phyloP scores from a whole-genome alignment of 306 rosid genomes.

The Prunus mongolica region DNA sequence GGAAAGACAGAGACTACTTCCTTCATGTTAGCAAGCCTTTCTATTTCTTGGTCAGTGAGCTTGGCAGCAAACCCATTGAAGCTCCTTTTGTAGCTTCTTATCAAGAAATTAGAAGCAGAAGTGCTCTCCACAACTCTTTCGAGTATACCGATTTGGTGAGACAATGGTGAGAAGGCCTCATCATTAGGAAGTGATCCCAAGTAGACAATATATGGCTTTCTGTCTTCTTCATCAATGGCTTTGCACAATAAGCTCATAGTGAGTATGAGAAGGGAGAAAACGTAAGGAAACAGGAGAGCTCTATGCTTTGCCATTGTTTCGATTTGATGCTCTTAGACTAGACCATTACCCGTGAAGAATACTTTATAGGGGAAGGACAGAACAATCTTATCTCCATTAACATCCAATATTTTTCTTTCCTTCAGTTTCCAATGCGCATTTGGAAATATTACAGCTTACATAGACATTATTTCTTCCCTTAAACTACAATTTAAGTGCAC shows the following conservation, averaged over 20 bases:
- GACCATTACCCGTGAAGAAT: neutral
- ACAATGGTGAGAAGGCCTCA: neutral
- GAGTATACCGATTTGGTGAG: neutral
- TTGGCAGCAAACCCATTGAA: slow-evolving; percentile 16
- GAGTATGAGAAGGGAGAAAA: neutral
- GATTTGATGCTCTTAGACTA: neutral
- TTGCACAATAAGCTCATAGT: neutral
- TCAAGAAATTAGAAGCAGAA: neutral
- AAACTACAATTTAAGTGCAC: too few species aligned
- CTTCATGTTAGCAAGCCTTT: slow-evolving; percentile 15
- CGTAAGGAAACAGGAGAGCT: neutral
- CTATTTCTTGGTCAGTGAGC: slow-evolving; percentile 8
- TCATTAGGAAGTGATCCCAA: neutral
- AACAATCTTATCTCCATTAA: neutral
- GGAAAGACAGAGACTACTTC: slow-evolving; percentile 39
- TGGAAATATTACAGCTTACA: neutral
- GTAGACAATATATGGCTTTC: neutral
- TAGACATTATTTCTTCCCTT: neutral
- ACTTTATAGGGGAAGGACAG: neutral
- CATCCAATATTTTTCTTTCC: neutral
- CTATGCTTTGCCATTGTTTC: neutral
- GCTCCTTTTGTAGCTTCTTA: slow-evolving; percentile 5
- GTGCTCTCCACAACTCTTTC: neutral
- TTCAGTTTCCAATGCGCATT: neutral
- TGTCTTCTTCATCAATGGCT: neutral